A percentile compares a stretch with the other conserved stretches of the same genome.
phyloP scores from a whole-genome alignment of 805 yeast species.

The Blastobotrys terrestris region DNA sequence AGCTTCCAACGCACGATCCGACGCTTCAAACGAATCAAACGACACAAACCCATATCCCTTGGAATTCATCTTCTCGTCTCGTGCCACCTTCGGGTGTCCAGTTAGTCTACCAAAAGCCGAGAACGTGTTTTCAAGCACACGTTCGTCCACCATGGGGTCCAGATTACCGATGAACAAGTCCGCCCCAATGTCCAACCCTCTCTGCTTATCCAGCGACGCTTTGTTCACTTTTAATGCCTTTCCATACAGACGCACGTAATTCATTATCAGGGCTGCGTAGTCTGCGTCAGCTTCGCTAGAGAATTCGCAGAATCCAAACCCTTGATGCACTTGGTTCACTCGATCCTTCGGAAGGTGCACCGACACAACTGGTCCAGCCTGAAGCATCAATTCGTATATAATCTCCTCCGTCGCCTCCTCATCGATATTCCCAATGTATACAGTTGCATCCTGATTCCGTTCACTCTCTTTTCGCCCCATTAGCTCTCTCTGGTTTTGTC shows the following conservation, averaged over 20 bases:
- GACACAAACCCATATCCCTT: constrained; percentile 64
- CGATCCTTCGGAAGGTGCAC: constrained; percentile 78
- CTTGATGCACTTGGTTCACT: constrained; percentile 64
- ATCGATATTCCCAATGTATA: constrained; percentile 81
- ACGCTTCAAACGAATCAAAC: constrained; percentile 55
- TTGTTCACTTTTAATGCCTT: constrained; percentile 53
- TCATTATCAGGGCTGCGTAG: constrained; percentile 56
- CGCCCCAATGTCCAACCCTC: constrained; percentile 47
- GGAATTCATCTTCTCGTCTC: constrained; percentile 46
- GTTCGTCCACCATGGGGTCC: constrained; percentile 59
- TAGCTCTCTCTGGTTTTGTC: background rate
- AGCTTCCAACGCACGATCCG: constrained; percentile 65
- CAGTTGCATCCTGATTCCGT: constrained; percentile 54
- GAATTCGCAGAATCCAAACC: constrained; percentile 84
- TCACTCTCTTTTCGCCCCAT: constrained; percentile 34
- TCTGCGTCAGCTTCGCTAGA: constrained; percentile 54
- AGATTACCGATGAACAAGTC: constrained; percentile 65
- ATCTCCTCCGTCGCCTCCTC: constrained; percentile 63
- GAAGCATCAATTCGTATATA: constrained; percentile 75
- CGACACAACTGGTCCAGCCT: constrained; percentile 69
- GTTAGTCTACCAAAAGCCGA: constrained; percentile 60
- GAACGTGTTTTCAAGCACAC: constrained; percentile 51
- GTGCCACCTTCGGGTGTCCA: constrained; percentile 43
- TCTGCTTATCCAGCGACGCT: constrained; percentile 34
- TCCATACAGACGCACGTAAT: constrained; percentile 57